These are phyloP conservation scores for Calonectria hongkongensis DNA, from an alignment of 2,329 filamentous ascomycete genomes.

Conservation along the genomic window DNA sequence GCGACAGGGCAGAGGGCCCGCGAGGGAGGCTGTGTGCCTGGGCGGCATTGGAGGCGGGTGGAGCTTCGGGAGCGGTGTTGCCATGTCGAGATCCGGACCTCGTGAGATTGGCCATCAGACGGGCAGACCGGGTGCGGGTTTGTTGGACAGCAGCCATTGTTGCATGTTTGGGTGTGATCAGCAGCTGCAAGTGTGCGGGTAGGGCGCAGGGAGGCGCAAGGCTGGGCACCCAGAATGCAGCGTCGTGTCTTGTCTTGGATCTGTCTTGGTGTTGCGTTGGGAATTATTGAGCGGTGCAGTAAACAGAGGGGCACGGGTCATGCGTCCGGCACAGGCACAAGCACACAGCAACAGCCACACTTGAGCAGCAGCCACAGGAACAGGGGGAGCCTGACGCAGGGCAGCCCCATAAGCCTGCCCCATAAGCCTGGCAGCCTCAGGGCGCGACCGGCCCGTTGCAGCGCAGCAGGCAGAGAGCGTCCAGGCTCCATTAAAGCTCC, in stretches of 20 bases:
- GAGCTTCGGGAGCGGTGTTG: slow-evolving; percentile 25
- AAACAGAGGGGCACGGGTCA: slow-evolving; percentile 29
- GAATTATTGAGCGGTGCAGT: slow-evolving; percentile 6
- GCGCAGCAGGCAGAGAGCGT: neutral
- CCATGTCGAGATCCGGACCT: slow-evolving; percentile 44
- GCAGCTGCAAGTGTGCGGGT: slow-evolving; percentile 19
- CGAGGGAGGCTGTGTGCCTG: neutral
- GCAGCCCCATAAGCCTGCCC: too few relatives aligned
- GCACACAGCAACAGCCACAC: neutral
- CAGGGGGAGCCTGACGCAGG: neutral
- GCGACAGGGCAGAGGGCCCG: slow-evolving; percentile 55
- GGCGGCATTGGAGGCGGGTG: slow-evolving; percentile 31
- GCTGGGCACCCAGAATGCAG: slow-evolving; percentile 20
- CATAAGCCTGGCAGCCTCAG: neutral
- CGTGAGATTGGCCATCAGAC: slow-evolving; percentile 52
- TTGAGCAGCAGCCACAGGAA: neutral
- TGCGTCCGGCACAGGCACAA: neutral
- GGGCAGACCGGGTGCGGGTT: slow-evolving; percentile 53
- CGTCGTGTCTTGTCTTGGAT: slow-evolving; percentile 26
- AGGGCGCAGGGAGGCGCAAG: slow-evolving; percentile 19
- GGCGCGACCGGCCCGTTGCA: slow-evolving; percentile 3
- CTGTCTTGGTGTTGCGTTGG: slow-evolving; percentile 23
- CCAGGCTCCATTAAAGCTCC: neutral
- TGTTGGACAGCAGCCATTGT: slow-evolving; percentile 53
- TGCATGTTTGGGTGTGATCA: slow-evolving; percentile 43